Evolutionary conservation across 805 yeast species (phyloP), one percentile per base, ranked within the genome.

Genomic region (Pichia insulana): DNA sequence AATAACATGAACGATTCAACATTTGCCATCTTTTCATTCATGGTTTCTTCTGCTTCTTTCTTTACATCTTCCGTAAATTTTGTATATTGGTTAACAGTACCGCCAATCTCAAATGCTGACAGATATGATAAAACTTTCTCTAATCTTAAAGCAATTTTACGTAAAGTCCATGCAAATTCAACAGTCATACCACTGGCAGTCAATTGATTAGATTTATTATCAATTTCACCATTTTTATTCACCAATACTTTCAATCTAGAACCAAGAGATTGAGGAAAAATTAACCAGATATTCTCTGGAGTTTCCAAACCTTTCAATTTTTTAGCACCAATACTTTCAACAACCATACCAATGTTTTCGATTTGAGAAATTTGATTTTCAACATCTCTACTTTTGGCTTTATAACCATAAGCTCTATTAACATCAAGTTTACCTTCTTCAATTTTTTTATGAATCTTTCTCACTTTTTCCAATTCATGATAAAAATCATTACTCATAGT

Each of bases 231-330:
- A 34, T 64, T 70, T 43, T 50, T 63, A 22, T 34, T 49, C 3
- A 51, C 50, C 34, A 57, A 34, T n/a, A 59, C 47, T 41, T 73
- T 75, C 61, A 72, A 72, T 50, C 97, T 71, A 3, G 80, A 65
- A 3, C 70, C 70, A 43, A 89, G 64, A 22, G 69, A 67, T 42
- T 69, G 67, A 2, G 97, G 95, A 64, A 81, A 89, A 0, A 79
- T 76, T 37, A 87, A 68, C 19, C 94, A 84, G 13, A 92, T 80
- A 31, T 73, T 72, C 60, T 92, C 98, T 2, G 95, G 95, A 30
- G 88, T 80, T 71, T 92, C 98, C 15, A 92, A 71, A 16, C 98
- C 98, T 60, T 92, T 92, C 56, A 92, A 70, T 59, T 89, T 88
- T 56, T 76, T 80, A 56, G 88, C 95, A 19, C 98, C 98, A 40